Evolutionary conservation across 179 eudicot genomes (phyloP).

Genomic region (Silene vulgaris): DNA sequence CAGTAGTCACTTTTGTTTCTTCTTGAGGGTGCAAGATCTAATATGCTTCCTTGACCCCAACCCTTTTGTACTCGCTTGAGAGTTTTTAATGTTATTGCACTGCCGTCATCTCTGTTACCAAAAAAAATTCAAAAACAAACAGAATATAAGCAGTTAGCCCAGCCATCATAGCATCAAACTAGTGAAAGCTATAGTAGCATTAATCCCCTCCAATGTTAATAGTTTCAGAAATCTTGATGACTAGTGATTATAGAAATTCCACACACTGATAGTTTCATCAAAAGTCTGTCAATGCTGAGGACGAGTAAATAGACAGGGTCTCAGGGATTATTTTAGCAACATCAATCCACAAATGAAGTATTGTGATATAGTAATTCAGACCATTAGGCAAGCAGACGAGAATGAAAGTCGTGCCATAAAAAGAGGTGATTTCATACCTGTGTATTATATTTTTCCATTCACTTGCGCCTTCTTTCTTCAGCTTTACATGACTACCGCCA

Average conservation of each 20-base stretch:
- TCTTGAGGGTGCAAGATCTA: slow-evolving; percentile 38
- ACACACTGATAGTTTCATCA: background rate
- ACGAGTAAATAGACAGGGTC: background rate
- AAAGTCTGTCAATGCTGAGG: background rate
- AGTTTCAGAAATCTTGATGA: background rate
- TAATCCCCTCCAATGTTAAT: background rate
- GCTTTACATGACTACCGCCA: slow-evolving; percentile 30
- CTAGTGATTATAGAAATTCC: background rate
- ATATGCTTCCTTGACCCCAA: slow-evolving; percentile 79
- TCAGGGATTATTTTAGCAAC: background rate
- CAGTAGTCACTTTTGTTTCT: slow-evolving; percentile 44
- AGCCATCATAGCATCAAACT: background rate
- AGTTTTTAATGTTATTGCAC: slow-evolving; percentile 54
- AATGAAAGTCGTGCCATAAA: slow-evolving; percentile 6
- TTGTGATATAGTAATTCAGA: background rate
- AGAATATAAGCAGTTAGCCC: background rate
- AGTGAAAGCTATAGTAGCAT: background rate
- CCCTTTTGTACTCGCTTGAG: slow-evolving; percentile 71
- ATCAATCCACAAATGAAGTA: background rate
- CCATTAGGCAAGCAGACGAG: background rate
- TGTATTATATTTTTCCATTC: slow-evolving; percentile 68
- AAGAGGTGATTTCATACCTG: slow-evolving; percentile 44
- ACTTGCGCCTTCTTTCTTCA: slow-evolving; percentile 32
- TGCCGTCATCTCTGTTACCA: slow-evolving; percentile 72
- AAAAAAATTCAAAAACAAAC: background rate